Percentiles rank a stretch among this genome's conserved stretches.
These are phyloP conservation scores for Cardamine chenopodiifolia DNA, from an alignment of 345 rosid genomes.

Conservation along the genomic window DNA sequence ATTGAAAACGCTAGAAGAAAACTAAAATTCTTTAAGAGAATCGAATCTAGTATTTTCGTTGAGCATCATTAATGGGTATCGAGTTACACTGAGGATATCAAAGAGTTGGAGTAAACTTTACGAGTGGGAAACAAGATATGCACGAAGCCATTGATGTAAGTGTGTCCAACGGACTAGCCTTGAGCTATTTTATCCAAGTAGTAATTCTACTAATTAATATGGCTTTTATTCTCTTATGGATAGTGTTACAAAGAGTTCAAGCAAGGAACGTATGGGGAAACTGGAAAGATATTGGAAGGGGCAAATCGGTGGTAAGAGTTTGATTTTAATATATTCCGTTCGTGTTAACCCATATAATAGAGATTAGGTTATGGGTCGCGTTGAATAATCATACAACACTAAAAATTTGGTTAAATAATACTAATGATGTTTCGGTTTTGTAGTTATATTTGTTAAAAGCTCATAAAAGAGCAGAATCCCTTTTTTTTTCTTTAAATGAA, in stretches of 20 bases:
- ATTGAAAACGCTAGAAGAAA: neutral
- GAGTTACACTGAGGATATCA: constrained; percentile 70
- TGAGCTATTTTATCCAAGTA: too few relatives aligned
- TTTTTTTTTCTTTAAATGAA: too few relatives aligned
- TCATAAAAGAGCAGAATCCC: too few relatives aligned
- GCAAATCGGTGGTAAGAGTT: constrained; percentile 66
- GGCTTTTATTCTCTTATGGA: neutral
- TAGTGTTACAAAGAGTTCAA: constrained; percentile 72
- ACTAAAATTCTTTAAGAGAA: neutral
- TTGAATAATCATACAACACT: too few relatives aligned
- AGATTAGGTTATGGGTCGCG: too few relatives aligned
- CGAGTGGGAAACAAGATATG: constrained; percentile 70
- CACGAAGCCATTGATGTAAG: constrained; percentile 85
- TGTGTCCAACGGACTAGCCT: too few relatives aligned
- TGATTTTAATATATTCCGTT: too few relatives aligned
- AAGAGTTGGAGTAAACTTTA: constrained; percentile 68
- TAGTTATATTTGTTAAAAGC: too few relatives aligned
- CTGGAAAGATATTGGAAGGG: constrained; percentile 75
- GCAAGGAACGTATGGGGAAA: constrained; percentile 64
- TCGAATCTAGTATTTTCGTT: neutral
- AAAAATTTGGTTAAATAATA: too few relatives aligned
- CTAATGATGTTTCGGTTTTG: too few relatives aligned
- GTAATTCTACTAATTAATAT: too few relatives aligned
- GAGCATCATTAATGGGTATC: neutral
- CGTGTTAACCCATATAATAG: too few relatives aligned